Percentiles rank a stretch among this genome's conserved stretches.
Evolutionary conservation across 139 green algal genomes (phyloP).

Genomic region (Trebouxia sp.): DNA sequence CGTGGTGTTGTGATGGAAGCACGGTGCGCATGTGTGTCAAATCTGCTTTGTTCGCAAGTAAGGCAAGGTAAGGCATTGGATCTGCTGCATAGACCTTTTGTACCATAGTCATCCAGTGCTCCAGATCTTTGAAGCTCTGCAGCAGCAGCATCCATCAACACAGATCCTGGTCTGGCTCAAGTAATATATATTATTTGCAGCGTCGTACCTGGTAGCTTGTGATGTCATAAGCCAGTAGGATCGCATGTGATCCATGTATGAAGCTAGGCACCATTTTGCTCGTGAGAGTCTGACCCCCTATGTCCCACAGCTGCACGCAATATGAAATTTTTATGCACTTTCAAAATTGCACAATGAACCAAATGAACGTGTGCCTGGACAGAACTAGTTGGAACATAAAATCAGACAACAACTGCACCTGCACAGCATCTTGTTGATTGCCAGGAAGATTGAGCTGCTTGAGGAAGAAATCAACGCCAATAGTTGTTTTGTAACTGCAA

Average conservation of each 20-base stretch:
- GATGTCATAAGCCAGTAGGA: conserved; percentile 22
- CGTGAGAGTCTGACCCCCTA: conserved; percentile 22
- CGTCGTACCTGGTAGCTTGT: conserved; percentile 23
- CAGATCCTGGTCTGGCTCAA: neutral
- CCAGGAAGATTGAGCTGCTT: conserved; percentile 13
- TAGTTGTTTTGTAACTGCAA: conserved; percentile 23
- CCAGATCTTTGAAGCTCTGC: conserved; percentile 25
- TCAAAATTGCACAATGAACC: neutral
- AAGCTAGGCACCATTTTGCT: conserved; percentile 27
- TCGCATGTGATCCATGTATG: conserved; percentile 22
- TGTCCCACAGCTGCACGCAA: conserved; percentile 27
- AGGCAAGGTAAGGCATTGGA: conserved; percentile 15
- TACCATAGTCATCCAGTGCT: conserved; percentile 26
- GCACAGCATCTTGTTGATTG: neutral
- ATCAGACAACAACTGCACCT: neutral
- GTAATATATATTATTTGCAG: neutral
- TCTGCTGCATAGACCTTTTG: neutral
- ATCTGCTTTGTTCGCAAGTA: conserved; percentile 29
- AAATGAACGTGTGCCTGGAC: neutral
- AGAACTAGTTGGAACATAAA: neutral
- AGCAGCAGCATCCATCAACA: neutral
- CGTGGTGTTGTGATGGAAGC: neutral
- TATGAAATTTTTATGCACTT: neutral
- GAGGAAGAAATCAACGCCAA: conserved; percentile 27
- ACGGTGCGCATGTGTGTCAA: conserved; percentile 30